A percentile compares a stretch with the other conserved stretches of the same genome.
Conservation (phyloP, 83 land plant genomes). For the Larix sibirica region DNA sequence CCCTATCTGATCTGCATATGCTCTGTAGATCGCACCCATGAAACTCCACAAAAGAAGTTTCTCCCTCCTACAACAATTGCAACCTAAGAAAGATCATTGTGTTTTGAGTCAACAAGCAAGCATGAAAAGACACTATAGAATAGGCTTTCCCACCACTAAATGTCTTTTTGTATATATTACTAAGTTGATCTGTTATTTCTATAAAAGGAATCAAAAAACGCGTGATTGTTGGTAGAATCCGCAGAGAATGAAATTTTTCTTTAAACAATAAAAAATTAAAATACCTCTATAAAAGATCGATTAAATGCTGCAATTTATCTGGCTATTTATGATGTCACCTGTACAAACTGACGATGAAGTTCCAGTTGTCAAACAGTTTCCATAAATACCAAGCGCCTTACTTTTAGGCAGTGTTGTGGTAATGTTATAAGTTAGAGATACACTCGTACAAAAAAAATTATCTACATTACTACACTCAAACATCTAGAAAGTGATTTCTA, state of each 20-base stretch:
- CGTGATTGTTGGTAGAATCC: background rate
- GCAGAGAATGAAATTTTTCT: background rate
- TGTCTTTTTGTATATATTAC: no score
- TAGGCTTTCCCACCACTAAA: background rate
- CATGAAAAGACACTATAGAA: background rate
- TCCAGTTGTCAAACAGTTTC: background rate
- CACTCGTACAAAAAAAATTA: background rate
- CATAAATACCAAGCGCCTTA: background rate
- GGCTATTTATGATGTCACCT: constrained; percentile 80
- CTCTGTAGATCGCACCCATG: constrained; percentile 82
- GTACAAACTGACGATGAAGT: constrained; percentile 2
- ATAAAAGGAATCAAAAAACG: no score
- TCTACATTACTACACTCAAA: background rate
- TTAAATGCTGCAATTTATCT: constrained; percentile 75
- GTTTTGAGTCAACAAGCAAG: background rate
- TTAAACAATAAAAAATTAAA: background rate
- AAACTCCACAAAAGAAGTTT: constrained; percentile 84
- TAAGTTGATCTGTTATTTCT: no score
- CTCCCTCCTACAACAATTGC: constrained; percentile 94
- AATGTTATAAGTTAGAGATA: background rate
- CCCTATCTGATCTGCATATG: constrained; percentile 93
- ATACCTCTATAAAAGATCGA: constrained; percentile 81
- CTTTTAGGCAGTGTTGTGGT: background rate
- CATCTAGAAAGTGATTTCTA: background rate
- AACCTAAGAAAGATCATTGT: constrained; percentile 40